A percentile compares a stretch with the other conserved stretches of the same genome.
phyloP scores from a whole-genome alignment of 345 rosid species.

The Pugionium dolabratum region DNA sequence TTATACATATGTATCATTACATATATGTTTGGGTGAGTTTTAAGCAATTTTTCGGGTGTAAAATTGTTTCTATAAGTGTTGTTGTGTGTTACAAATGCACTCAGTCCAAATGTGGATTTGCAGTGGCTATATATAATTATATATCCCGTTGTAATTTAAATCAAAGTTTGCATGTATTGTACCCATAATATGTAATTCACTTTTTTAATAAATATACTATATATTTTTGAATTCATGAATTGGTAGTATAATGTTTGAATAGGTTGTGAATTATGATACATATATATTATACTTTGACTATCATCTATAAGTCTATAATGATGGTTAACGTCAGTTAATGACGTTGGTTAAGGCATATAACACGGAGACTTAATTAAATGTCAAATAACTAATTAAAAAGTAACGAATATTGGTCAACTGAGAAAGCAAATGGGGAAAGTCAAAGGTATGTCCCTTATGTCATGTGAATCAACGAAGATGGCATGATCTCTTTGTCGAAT shows the following conservation, averaged over 20 bases:
- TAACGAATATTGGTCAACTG: constrained; percentile 21
- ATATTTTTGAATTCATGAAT: not conserved
- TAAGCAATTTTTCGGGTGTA: constrained; percentile 41
- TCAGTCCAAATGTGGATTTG: constrained; percentile 52
- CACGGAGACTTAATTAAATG: constrained; percentile 30
- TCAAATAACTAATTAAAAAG: not conserved
- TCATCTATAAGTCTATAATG: constrained; percentile 11
- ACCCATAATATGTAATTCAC: constrained; percentile 25
- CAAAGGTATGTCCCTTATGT: constrained; percentile 5
- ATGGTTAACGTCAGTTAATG: constrained; percentile 35
- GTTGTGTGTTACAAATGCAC: constrained; percentile 41
- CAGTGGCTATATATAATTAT: constrained; percentile 48
- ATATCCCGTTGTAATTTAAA: constrained; percentile 32
- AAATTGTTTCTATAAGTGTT: constrained; percentile 17
- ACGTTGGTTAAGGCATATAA: constrained; percentile 49
- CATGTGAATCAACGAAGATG: not conserved
- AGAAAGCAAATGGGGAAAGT: constrained; percentile 26
- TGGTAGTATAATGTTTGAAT: constrained; percentile 8
- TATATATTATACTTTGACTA: too few species aligned
- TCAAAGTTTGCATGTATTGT: constrained; percentile 32
- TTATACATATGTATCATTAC: constrained; percentile 31
- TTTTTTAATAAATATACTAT: not conserved
- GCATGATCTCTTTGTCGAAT: constrained; percentile 12
- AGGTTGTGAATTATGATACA: too few species aligned
- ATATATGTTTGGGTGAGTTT: constrained; percentile 38